phyloP scores from a whole-genome alignment of 1,284 basidiomycete species.

The Malassezia obtusa region DNA sequence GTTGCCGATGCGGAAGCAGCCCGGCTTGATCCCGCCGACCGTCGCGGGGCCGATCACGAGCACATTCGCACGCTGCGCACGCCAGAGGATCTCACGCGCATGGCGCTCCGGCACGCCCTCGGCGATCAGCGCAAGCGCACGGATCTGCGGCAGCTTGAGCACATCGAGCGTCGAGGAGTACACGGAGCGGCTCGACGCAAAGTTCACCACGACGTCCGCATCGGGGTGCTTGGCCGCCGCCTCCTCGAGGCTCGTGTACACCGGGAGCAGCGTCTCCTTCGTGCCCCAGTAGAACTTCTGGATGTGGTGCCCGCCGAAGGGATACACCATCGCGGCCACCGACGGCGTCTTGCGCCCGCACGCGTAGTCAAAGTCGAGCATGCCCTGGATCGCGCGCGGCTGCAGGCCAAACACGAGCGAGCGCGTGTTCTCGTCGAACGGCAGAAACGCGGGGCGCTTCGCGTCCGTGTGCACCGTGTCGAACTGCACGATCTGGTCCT shows the following conservation, averaged over 20 bases:
- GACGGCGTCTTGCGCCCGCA: conserved; percentile 87
- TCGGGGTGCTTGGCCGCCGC: conserved; percentile 91
- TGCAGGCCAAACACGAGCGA: conserved; percentile 97
- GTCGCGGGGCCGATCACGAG: conserved; percentile 97
- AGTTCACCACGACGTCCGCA: conserved; percentile 96
- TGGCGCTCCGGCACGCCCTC: conserved; percentile 98
- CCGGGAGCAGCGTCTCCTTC: conserved; percentile 92
- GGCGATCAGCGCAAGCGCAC: conserved; percentile 84
- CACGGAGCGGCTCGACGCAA: conserved; percentile 85
- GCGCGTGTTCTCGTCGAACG: conserved; percentile 74
- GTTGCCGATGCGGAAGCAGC: conserved; percentile 99
- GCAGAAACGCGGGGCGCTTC: conserved; percentile 36
- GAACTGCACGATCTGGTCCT: conserved; percentile 79
- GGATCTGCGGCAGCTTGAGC: conserved; percentile 61
- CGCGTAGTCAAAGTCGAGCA: conserved; percentile 99
- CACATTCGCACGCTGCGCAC: conserved; percentile 73
- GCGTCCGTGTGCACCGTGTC: conserved; percentile 48
- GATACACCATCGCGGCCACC: conserved; percentile 99
- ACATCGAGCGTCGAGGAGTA: conserved; percentile 91
- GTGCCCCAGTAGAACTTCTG: conserved; percentile 99
- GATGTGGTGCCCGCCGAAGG: conserved; percentile 98
- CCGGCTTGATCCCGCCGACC: conserved; percentile 98
- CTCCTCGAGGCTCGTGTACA: conserved; percentile 86
- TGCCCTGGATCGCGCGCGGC: conserved; percentile 97
- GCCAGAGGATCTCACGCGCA: conserved; percentile 86